A percentile compares a stretch with the other conserved stretches of the same genome.
These are phyloP conservation scores for Calocera cornea DNA, from an alignment of 768 basidiomycete genomes.

Conservation along the genomic window DNA sequence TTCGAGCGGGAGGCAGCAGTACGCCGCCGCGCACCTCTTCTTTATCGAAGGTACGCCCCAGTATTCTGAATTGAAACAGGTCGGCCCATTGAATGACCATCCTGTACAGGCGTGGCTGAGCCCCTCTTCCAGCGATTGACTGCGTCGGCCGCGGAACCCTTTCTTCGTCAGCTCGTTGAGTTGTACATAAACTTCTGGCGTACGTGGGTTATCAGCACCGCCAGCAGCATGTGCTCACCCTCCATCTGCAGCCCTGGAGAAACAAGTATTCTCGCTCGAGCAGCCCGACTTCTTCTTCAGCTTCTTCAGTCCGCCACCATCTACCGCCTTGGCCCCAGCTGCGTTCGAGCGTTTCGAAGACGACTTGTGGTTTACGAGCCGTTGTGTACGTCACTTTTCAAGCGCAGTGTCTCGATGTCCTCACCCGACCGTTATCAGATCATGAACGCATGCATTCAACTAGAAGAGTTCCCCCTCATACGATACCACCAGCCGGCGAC, in stretches of 20 bases:
- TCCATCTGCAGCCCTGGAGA: constrained; percentile 52
- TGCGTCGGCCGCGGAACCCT: constrained; percentile 59
- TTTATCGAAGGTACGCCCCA: constrained; percentile 68
- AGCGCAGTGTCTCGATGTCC: not conserved
- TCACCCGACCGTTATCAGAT: constrained; percentile 35
- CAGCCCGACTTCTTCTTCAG: constrained; percentile 74
- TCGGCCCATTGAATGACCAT: not conserved
- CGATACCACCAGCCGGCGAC: constrained; percentile 81
- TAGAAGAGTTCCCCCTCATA: constrained; percentile 86
- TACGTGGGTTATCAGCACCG: constrained; percentile 27
- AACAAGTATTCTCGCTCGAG: constrained; percentile 70
- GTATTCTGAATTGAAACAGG: not conserved
- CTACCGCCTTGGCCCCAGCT: constrained; percentile 47
- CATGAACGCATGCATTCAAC: constrained; percentile 71
- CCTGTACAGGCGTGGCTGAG: constrained; percentile 66
- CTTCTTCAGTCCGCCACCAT: constrained; percentile 65
- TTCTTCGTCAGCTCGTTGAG: constrained; percentile 67
- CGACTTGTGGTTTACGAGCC: constrained; percentile 54
- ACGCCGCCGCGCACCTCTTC: constrained; percentile 78
- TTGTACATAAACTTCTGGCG: constrained; percentile 90
- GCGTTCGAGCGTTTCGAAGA: constrained; percentile 72
- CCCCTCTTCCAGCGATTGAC: constrained; percentile 61
- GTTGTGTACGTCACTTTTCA: constrained; percentile 27
- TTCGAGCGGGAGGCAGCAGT: constrained; percentile 45
- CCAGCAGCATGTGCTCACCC: not conserved